Evolutionary conservation across 2,329 filamentous ascomycete genomes (phyloP).

Genomic region (Sporothrix protearum): DNA sequence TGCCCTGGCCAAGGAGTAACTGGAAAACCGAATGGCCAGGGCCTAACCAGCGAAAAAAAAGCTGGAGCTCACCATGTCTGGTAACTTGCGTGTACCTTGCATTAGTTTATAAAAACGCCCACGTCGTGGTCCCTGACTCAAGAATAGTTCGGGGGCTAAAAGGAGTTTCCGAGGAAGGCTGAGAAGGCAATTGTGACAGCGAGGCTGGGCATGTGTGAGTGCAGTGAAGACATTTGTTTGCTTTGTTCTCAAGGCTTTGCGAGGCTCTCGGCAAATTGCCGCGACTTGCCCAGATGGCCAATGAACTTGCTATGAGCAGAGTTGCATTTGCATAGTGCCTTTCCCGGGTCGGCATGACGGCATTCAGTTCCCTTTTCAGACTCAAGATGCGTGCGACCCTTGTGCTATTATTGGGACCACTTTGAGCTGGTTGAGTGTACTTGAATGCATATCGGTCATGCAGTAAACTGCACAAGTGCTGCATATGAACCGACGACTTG

Average conservation of each 20-base stretch:
- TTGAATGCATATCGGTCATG: too few species aligned
- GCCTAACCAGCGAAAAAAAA: not conserved
- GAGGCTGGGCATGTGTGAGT: not conserved
- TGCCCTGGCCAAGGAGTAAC: not conserved
- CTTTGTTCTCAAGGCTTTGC: not conserved
- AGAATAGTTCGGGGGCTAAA: not conserved
- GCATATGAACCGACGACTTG: not conserved
- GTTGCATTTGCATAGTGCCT: not conserved
- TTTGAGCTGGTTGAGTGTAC: too few species aligned
- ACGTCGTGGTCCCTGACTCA: not conserved
- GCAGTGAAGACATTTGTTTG: too few species aligned
- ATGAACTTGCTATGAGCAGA: not conserved
- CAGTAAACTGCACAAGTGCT: not conserved
- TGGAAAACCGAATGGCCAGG: not conserved
- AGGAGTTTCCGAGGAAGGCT: not conserved
- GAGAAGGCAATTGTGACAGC: not conserved
- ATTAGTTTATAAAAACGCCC: not conserved
- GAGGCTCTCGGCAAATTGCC: not conserved
- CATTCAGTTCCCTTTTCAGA: not conserved
- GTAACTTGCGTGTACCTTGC: conserved; percentile 4
- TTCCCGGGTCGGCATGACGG: not conserved
- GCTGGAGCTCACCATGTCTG: not conserved
- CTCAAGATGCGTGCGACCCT: not conserved
- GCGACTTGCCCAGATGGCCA: not conserved
- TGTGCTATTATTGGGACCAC: too few species aligned